Conservation (phyloP, 1,284 basidiomycete genomes). For the Ceratobasidium sp. region DNA sequence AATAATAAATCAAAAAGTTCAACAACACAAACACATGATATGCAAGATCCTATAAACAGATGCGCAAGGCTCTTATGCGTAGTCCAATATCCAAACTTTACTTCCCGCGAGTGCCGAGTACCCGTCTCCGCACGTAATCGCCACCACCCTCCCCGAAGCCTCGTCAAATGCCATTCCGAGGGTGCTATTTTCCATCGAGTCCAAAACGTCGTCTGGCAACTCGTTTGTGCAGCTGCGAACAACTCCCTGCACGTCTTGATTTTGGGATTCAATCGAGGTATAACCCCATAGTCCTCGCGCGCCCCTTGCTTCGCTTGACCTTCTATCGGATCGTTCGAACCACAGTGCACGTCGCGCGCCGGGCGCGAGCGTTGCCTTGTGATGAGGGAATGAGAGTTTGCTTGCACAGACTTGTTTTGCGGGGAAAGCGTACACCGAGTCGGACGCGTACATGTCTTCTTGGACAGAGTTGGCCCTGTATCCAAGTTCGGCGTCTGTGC, state of each 20-base stretch:
- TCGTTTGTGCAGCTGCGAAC: constrained; percentile 22
- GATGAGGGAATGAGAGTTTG: constrained; percentile 15
- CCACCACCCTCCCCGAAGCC: background rate
- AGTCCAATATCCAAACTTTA: constrained; percentile 22
- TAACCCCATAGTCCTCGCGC: constrained; percentile 26
- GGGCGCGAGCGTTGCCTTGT: constrained; percentile 21
- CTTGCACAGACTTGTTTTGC: background rate
- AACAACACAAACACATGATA: background rate
- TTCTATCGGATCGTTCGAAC: constrained; percentile 22
- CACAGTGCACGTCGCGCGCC: constrained; percentile 5
- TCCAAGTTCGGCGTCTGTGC: background rate
- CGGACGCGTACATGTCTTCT: constrained; percentile 2
- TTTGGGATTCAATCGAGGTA: background rate
- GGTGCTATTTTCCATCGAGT: constrained; percentile 27
- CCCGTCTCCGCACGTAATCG: constrained; percentile 16
- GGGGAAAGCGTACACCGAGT: constrained; percentile 1
- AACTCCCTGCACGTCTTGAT: background rate
- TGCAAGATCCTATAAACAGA: background rate
- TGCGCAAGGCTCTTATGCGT: background rate
- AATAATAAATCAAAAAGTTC: background rate
- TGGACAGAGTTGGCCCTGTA: background rate
- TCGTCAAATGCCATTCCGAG: constrained; percentile 30
- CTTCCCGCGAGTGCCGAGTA: background rate
- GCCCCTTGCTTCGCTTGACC: constrained; percentile 20
- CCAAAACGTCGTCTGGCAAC: constrained; percentile 21